Evolutionary conservation across 169 alveolate species (phyloP), one percentile per base, ranked within the genome.

Genomic region (Plasmodium gallinaceum): DNA sequence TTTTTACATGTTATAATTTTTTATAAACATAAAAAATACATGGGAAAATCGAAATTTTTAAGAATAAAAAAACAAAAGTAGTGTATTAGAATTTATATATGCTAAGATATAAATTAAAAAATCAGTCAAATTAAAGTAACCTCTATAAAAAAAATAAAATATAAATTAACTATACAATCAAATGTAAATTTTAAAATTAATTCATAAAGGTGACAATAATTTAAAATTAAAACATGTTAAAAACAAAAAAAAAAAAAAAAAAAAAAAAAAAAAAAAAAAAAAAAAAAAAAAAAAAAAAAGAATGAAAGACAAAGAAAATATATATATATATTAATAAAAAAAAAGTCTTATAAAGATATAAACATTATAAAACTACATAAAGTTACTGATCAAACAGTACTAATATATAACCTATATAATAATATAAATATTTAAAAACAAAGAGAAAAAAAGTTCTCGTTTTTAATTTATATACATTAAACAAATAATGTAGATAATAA

Each of bases 401-500:
- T 32, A 32, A 32, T 32, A 32, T 2, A 32, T 32, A 32, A 32
- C 12, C 37, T 39, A 74, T 51, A 58, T 39, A 48, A 24, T 9
- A 46, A 7, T 12, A 24, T 5, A 58, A 54, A 74, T 24, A 32
- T 57, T 57, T 60, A 74, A 74, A 62, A 18, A 74, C 58, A 58
- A 58, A 37, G n/a, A 58, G 6, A 62, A 64, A n/a, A 58, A 20
- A 24, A n/a, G 48, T n/a, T 20, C 16, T 20, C 32, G 16, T 7
- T 39, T 52, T 51, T 20, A 14, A 18, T 62, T 39, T 74, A 6
- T 74, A 57, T 32, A 46, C 45, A 20, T 58, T 74, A 37, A 74
- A 57, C 61, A 58, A 26, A 45, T 12, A 58, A 39, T 70, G 83
- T 70, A 7, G 66, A 16, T 57, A 14, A 5, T 57, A 57, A 57